Evolutionary conservation across 129 eudicot genomes (phyloP), one percentile per base, ranked within the genome.

Genomic region (Escallonia herrerae): DNA sequence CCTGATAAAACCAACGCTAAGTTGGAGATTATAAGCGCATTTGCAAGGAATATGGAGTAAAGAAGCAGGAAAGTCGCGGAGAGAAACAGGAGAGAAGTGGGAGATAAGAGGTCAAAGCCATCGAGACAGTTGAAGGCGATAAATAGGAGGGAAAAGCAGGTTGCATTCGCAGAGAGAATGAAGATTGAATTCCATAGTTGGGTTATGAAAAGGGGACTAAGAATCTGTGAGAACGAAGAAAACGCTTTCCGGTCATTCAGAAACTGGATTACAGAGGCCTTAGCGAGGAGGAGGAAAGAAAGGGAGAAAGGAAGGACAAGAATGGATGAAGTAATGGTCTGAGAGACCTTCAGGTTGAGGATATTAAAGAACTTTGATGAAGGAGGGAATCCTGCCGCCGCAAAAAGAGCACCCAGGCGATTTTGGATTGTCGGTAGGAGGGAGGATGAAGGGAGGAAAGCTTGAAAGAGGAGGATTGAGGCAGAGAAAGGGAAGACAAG

Each of bases 151-250:
- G 82, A 77, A 71, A 88, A 86, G 52, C 83, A 77, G 3, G 95
- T 81, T 10, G 96, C 95, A 12, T 85, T 88, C 4, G 96, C 95
- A 2, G 91, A 82, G 40, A 93, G 65, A 70, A 93, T 76, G 56
- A 86, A 3, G 3, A 88, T 15, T 6, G 77, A 63, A 81, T 82
- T 93, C 82, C 95, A 86, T 2, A 93, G 56, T 56, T 93, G 96
- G 41, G 98, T 93, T 60, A 62, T 15, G 49, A 83, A 57, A 46
- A 93, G 84, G 49, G 87, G 81, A 10, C 4, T 71, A 74, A 69
- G 74, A 56, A 73, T 66, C 9, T 80, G 43, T 45, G 61, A 39
- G 65, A 75, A 59, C 2, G 80, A 77, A 6, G 71, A 69, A 45
- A 72, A 22, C 33, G 1, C 33, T 22, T 22, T 52, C 14, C 46